Evolutionary conservation across 352 stramenopile genomes (phyloP), one percentile per base, ranked within the genome.

Genomic region (Phytophthora colocasiae): DNA sequence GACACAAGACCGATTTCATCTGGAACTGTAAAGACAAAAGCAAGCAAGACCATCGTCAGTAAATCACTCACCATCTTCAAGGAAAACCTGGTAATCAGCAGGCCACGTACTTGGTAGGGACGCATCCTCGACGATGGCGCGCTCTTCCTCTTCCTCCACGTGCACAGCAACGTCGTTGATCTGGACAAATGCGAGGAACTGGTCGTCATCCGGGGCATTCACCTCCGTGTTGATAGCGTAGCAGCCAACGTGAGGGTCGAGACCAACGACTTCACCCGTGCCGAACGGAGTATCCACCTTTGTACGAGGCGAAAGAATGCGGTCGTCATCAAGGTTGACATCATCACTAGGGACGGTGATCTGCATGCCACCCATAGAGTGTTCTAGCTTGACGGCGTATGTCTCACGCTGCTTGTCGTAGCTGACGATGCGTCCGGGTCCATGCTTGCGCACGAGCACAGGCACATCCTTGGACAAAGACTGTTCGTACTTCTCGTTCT

Each of bases 201-300:
- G 82, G 63, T 94, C 84, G 60, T 84, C 82, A 12, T 96, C 81
- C 24, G 85, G 68, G 0, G 81, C 84, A 47, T 85, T 82, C 44
- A 96, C 63, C 68, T 96, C 84, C 47, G 86, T 94, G 66, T 93
- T 92, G 55, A 96, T 85, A 19, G 88, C 88, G 75, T 96, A 96
- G 75, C 88, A 96, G 52, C 88, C 88, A n/a, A 95, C 82, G 58
- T 96, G 88, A 22, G 88, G 88, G 64, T 96, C 88, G 24, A 96
- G 71, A 14, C 88, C 88, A 5, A 96, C 83, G 14, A 96, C 76
- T 57, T 96, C 88, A 31, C 88, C 88, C 17, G 81, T 83, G 31
- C 88, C 88, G 53, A 96, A 96, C 29, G 88, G 88, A 9, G 88
- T 96, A 66, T 94, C 86, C 8, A 96, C 88, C 53, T 91, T 87